Evolutionary conservation across 148 eudicot species (phyloP), one percentile per base, ranked within the genome.

Genomic region (Tetragonia tetragonoides): DNA sequence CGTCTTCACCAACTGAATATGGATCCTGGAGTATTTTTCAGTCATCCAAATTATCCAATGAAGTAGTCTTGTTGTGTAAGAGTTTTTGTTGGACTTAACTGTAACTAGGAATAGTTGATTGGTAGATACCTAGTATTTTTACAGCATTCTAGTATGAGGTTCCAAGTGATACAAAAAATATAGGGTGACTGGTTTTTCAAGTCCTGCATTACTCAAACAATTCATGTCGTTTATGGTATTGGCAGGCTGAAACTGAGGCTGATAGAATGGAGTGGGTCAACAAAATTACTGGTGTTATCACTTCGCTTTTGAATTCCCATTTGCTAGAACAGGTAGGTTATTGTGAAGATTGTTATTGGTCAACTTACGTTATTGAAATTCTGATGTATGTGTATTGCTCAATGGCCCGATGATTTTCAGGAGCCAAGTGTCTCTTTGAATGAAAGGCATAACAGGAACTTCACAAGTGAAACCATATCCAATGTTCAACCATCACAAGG

Each of bases 191-290:
- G 34, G 34, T 28, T 28, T 28, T 28, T 28, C 1, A 28, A 57
- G 42, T 12, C 46, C 18, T 4, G 23, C 40, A 9, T 12, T 23
- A 42, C 68, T 24, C 16, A 59, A 10, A 39, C 49, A 47, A 68
- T 68, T 44, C 61, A 34, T 38, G 44, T 68, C 34, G 41, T 17
- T 11, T 20, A 75, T 63, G 79, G 75, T 75, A 63, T 81, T 83
- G 70, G 79, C 89, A 95, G 99, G 99, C 99, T 23, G 99, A 95
- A 83, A 95, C 94, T 84, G 94, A 97, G 78, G 83, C 89, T 80
- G 99, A 95, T 85, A 97, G 93, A 84, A 93, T 95, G 99, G 99
- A 95, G 79, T 95, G 99, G 99, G 88, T 95, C 80, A 97, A 95
- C 83, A 95, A 95, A 83, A 93, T 95, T 75, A 95, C 99, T 44